Base-by-base conservation (phyloP, 2,329 filamentous ascomycete species). In the Dryadomyces quercus-mongolicae region DNA sequence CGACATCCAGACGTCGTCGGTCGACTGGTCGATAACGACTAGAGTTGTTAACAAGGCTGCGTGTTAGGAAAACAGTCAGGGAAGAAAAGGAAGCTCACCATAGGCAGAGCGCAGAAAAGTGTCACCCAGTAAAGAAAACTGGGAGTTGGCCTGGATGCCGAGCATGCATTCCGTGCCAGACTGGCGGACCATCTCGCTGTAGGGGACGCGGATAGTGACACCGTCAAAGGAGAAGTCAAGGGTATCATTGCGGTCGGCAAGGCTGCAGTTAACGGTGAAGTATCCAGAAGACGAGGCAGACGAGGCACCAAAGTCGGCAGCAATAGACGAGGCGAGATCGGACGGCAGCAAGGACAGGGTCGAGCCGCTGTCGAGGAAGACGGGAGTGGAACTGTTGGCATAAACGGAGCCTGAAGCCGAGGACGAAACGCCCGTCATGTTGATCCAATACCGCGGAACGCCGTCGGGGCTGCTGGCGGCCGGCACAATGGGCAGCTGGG, bases 291-390 rank as follows among this genome's bases (percentile, higher is more conserved):
- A 54, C 58, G 71, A 70, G 50, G 67, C 46, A 1, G 62, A 61
- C 0, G 63, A 55, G 2, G 71, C 70, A 12, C 74, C 75, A 53
- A 82, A 74, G 58, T 77, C 74, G 21, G 65, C 61, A 20, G 74
- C 74, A 36, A 82, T 74, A 45, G 62, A 58, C n/a, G 67, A 61
- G 45, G 76, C 76, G 36, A 88, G 67, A 20, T 65, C 64, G 54
- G 77, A 68, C 1, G 85, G 85, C 1, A 89, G 71, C 54, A 87
- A 78, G 51, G 79, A 84, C 61, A 87, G 71, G 15, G 82, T 86
- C 22, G 81, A 82, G 7, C 85, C 85, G 25, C 81, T 85, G 67
- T 89, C 85, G 46, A 88, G 74, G 53, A 88, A 81, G 12, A 85
- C 83, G 13, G 80, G 72, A 60, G 74, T 68, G 16, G 60, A 60